These are phyloP conservation scores for Calycina marina DNA, from an alignment of 2,329 filamentous ascomycete genomes.

Conservation along the genomic window DNA sequence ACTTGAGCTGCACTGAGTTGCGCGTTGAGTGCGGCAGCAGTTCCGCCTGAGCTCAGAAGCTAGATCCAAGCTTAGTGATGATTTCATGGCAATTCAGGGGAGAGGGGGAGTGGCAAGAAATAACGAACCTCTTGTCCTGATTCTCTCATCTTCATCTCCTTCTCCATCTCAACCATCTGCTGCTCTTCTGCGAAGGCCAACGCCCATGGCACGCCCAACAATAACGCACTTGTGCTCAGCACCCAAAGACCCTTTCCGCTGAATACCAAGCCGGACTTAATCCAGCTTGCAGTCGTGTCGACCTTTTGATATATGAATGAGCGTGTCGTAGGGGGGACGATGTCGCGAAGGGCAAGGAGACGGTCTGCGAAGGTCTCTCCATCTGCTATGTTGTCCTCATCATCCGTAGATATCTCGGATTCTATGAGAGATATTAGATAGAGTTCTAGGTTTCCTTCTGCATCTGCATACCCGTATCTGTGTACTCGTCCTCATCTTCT, in stretches of 20 bases:
- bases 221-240: conserved; percentile 72
- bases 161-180: conserved; percentile 93
- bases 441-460: no score
- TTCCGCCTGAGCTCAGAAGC: conserved; percentile 14
- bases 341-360: conserved; percentile 58
- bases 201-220: conserved; percentile 86
- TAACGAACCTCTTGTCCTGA: conserved; percentile 57
- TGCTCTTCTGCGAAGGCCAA: conserved; percentile 91
- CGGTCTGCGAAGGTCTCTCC: conserved; percentile 53
- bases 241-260: conserved; percentile 84
- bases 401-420: conserved; percentile 73
- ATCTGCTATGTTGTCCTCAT: conserved; percentile 43
- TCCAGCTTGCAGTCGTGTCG: conserved; percentile 37
- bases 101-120: no score
- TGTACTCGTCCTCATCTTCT: conserved; percentile 71
- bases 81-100: no score
- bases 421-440: conserved; percentile 32
- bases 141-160: conserved; percentile 93
- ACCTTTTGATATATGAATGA: conserved; percentile 49
- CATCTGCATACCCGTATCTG: conserved; percentile 82
- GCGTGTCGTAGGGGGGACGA: conserved; percentile 58
- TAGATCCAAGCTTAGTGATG: no score
- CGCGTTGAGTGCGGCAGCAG: conserved; percentile 15
- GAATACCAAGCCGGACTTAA: conserved; percentile 49
- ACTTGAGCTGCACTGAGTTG: conserved; percentile 17